Conservation (phyloP, 768 basidiomycete genomes). For the Vararia minispora region DNA sequence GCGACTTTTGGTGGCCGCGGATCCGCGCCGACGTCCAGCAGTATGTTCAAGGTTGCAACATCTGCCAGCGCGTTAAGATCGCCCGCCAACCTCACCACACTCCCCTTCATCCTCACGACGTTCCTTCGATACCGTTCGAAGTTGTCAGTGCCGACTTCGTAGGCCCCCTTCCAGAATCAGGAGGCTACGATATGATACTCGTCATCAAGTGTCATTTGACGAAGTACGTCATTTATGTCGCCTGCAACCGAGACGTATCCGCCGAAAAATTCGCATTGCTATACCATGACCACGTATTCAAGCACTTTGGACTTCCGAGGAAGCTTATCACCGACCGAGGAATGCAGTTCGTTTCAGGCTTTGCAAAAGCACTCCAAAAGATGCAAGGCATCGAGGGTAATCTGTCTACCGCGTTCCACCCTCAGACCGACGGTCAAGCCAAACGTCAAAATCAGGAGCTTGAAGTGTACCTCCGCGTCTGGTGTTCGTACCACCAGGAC, state of each 20-base stretch:
- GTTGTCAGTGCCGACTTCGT: slow-evolving; percentile 17
- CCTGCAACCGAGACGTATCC: too few relatives aligned
- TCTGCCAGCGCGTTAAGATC: slow-evolving; percentile 16
- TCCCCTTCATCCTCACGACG: slow-evolving; percentile 2
- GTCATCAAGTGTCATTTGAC: slow-evolving; percentile 12
- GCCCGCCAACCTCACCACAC: too few relatives aligned
- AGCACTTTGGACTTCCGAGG: too few relatives aligned
- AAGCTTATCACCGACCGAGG: slow-evolving; percentile 13
- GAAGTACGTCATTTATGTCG: slow-evolving; percentile 9
- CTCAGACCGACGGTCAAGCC: slow-evolving; percentile 29
- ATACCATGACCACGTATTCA: too few relatives aligned
- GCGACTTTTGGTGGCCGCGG: slow-evolving; percentile 20
- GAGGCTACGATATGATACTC: slow-evolving; percentile 11
- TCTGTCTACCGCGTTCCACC: slow-evolving; percentile 32
- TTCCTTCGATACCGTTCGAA: slow-evolving; percentile 18
- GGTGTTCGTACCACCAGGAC: slow-evolving; percentile 28
- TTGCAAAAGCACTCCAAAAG: slow-evolving; percentile 8
- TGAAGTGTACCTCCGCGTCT: slow-evolving; percentile 26
- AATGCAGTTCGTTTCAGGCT: slow-evolving; percentile 10
- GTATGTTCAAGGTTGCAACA: slow-evolving; percentile 20
- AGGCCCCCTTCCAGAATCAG: slow-evolving; percentile 14
- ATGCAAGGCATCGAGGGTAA: slow-evolving; percentile 11
- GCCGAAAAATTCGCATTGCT: too few relatives aligned
- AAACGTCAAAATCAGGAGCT: slow-evolving; percentile 28
- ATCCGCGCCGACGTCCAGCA: slow-evolving; percentile 14